Conservation (phyloP, 2,329 filamentous ascomycete species). For the Penicillium hordei region DNA sequence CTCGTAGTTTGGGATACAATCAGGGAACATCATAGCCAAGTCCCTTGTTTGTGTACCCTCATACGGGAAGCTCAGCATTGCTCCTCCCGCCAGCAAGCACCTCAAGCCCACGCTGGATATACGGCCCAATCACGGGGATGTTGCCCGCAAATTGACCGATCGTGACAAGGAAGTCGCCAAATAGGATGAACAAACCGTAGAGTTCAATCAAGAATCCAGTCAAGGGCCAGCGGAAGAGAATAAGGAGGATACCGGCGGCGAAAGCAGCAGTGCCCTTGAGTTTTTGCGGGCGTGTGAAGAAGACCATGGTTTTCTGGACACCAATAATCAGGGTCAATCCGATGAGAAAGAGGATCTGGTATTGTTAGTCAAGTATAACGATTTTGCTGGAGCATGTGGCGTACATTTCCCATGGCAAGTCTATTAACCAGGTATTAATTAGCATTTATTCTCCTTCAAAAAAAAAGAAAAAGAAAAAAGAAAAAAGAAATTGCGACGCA, state of each 20-base stretch:
- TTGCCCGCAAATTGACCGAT: conserved; percentile 85
- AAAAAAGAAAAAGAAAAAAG: too few relatives aligned
- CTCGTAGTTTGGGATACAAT: not conserved
- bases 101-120: conserved; percentile 73
- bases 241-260: conserved; percentile 76
- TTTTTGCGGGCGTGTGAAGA: conserved; percentile 94
- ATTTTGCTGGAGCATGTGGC: conserved; percentile 21
- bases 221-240: conserved; percentile 86
- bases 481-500: not conserved
- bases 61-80: conserved; percentile 65
- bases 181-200: conserved; percentile 89
- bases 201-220: conserved; percentile 87
- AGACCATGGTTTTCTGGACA: conserved; percentile 81
- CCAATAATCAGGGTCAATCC: conserved; percentile 96
- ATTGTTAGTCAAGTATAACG: conserved; percentile 7
- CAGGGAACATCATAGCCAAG: not conserved
- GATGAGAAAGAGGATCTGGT: conserved; percentile 92
- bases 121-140: conserved; percentile 81
- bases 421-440: conserved; percentile 45
- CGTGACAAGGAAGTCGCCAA: conserved; percentile 94
- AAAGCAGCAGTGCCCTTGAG: conserved; percentile 89
- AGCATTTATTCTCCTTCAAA: not conserved
- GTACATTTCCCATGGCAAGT: conserved; percentile 96
- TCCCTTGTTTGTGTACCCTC: not conserved
- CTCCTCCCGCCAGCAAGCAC: conserved; percentile 66